These are phyloP conservation scores for Hymenoscyphus fructigenus DNA, from an alignment of 2,329 filamentous ascomycete species.

Conservation along the genomic window DNA sequence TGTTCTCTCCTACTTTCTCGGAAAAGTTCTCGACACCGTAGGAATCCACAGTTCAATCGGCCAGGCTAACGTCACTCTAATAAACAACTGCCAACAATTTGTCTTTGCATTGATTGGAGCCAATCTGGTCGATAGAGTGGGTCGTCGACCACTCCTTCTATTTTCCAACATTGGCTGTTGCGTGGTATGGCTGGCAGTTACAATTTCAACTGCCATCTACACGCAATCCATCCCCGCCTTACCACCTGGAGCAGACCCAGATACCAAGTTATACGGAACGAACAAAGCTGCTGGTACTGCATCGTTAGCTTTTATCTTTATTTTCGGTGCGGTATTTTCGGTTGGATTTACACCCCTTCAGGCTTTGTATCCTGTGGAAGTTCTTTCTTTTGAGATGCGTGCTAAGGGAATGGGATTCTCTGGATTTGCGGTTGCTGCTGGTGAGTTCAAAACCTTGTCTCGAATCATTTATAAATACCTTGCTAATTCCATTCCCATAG, in stretches of 20 bases:
- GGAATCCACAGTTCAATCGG: conserved; percentile 48
- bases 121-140: conserved; percentile 53
- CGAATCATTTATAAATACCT: neutral
- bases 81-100: conserved; percentile 55
- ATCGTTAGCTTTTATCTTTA: conserved; percentile 52
- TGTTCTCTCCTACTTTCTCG: conserved; percentile 54
- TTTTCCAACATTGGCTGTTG: conserved; percentile 50
- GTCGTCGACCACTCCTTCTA: conserved; percentile 57
- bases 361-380: conserved; percentile 53
- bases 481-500: conserved; percentile 13
- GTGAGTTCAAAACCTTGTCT: conserved; percentile 15
- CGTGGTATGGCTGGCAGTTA: conserved; percentile 52
- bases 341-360: conserved; percentile 47
- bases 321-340: conserved; percentile 53
- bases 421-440: conserved; percentile 43
- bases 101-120: conserved; percentile 55
- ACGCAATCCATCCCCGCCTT: conserved; percentile 26
- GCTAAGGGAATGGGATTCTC: conserved; percentile 54
- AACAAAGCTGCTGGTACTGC: conserved; percentile 40
- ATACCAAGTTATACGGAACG: conserved; percentile 22
- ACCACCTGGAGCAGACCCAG: conserved; percentile 12
- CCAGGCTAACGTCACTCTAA: conserved; percentile 54
- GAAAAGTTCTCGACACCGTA: conserved; percentile 50
- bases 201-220: conserved; percentile 39
- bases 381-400: conserved; percentile 52